These are phyloP conservation scores for Orbilia ellipsospora DNA, from an alignment of 2,329 filamentous ascomycete species.

Conservation along the genomic window DNA sequence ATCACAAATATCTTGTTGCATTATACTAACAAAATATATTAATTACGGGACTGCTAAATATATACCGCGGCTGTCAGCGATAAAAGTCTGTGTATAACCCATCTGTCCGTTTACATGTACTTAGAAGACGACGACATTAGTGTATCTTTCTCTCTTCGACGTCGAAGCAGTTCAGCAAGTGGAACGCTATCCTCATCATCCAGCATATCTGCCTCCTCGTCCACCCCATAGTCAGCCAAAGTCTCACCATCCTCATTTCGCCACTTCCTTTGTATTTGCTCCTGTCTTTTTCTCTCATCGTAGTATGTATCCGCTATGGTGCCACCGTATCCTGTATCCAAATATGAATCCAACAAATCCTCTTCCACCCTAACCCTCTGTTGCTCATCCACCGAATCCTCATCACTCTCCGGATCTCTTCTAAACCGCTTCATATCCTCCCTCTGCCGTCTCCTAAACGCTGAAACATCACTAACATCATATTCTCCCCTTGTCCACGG, in stretches of 20 bases:
- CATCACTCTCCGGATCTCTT: conserved; percentile 33
- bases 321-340: conserved; percentile 54
- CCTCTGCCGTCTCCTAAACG: conserved; percentile 67
- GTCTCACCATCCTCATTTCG: conserved; percentile 79
- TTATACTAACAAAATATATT: too few species aligned
- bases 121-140: conserved; percentile 14
- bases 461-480: conserved; percentile 63
- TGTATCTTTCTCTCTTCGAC: conserved; percentile 63
- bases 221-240: conserved; percentile 80
- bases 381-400: conserved; percentile 27
- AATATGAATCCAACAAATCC: conserved; percentile 58
- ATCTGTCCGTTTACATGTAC: conserved; percentile 2
- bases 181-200: conserved; percentile 74
- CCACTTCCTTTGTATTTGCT: conserved; percentile 71
- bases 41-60: too few species aligned
- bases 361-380: conserved; percentile 60
- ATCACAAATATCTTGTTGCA: neutral
- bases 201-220: conserved; percentile 74
- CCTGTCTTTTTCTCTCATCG: conserved; percentile 56
- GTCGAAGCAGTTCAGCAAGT: conserved; percentile 73
- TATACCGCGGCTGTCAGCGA: too few species aligned
- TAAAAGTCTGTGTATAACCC: too few species aligned
- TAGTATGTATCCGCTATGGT: conserved; percentile 36
- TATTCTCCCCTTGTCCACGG: conserved; percentile 49
- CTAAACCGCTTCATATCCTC: conserved; percentile 66